These are phyloP conservation scores for Conticribra weissflogii DNA, from an alignment of 108 stramenopile genomes.

Conservation along the genomic window DNA sequence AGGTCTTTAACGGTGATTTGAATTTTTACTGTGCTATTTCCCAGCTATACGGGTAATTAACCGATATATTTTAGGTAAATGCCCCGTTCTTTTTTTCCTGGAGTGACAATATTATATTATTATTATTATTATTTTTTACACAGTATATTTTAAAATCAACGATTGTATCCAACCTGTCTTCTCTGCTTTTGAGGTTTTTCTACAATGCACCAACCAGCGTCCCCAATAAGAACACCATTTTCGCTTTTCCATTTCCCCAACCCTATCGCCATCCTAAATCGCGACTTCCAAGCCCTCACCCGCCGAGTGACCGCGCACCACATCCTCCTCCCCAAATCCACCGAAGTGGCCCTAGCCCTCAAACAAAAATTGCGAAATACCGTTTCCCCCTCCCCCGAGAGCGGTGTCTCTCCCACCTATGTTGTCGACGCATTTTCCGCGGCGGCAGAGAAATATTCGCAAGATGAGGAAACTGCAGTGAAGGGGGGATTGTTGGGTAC, in stretches of 20 bases:
- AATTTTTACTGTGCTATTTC: too few relatives aligned
- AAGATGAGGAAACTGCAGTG: constrained; percentile 58
- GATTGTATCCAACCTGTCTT: too few relatives aligned
- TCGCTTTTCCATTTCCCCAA: constrained; percentile 23
- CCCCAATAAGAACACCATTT: background rate
- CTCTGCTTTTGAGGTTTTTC: too few relatives aligned
- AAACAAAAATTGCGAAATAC: constrained; percentile 62
- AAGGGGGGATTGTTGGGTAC: constrained; percentile 59
- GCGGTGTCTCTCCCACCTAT: constrained; percentile 29
- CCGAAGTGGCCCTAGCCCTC: constrained; percentile 49
- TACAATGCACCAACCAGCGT: too few relatives aligned
- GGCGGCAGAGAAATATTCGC: constrained; percentile 58
- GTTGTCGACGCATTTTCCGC: constrained; percentile 63
- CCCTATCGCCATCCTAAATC: constrained; percentile 39
- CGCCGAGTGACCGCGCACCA: constrained; percentile 68
- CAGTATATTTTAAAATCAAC: too few relatives aligned
- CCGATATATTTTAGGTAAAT: too few relatives aligned
- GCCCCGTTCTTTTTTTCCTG: too few relatives aligned
- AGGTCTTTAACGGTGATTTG: too few relatives aligned
- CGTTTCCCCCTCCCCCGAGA: constrained; percentile 23
- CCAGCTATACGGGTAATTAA: too few relatives aligned
- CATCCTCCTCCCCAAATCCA: constrained; percentile 60
- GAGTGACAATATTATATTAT: too few relatives aligned
- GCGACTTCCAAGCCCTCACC: constrained; percentile 66
- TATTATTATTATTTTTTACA: too few relatives aligned